These are phyloP conservation scores for Plasmopara halstedii DNA, from an alignment of 352 stramenopile genomes.

Conservation along the genomic window DNA sequence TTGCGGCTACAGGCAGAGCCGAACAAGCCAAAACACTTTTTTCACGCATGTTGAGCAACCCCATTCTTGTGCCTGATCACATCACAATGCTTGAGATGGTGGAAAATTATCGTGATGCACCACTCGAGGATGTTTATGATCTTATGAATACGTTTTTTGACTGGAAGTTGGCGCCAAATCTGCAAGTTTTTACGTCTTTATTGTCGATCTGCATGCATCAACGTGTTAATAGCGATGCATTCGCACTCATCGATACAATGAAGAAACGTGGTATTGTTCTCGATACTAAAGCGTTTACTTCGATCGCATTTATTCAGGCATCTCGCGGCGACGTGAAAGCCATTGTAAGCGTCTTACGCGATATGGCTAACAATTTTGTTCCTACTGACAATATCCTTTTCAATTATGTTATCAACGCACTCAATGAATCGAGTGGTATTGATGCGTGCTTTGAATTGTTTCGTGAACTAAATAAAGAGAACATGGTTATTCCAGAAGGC, in stretches of 20 bases:
- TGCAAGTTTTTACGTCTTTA: slow-evolving; percentile 72
- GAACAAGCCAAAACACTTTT: slow-evolving; percentile 61
- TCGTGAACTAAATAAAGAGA: slow-evolving; percentile 34
- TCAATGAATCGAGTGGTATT: slow-evolving; percentile 49
- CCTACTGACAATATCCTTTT: slow-evolving; percentile 52
- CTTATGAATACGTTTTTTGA: slow-evolving; percentile 71
- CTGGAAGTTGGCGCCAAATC: slow-evolving; percentile 39
- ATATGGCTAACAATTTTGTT: slow-evolving; percentile 34
- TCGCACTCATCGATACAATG: slow-evolving; percentile 53
- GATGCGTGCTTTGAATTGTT: slow-evolving; percentile 71
- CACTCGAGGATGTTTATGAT: slow-evolving; percentile 54
- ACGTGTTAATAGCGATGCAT: slow-evolving; percentile 43
- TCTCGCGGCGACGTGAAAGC: slow-evolving; percentile 42
- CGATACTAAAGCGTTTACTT: slow-evolving; percentile 62
- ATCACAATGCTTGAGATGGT: slow-evolving; percentile 79
- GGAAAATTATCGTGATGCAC: slow-evolving; percentile 50
- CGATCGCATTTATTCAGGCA: slow-evolving; percentile 57
- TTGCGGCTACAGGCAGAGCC: slow-evolving; percentile 36
- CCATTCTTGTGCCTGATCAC: slow-evolving; percentile 44
- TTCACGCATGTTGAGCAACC: slow-evolving; percentile 45
- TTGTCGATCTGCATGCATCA: slow-evolving; percentile 58
- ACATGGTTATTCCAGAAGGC: slow-evolving; percentile 39
- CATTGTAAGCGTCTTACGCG: slow-evolving; percentile 36
- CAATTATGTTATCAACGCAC: slow-evolving; percentile 46
- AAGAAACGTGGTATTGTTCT: slow-evolving; percentile 25